Evolutionary conservation across 371 early-diverging fungal species (phyloP).

Genomic region (Mucor saturninus): DNA sequence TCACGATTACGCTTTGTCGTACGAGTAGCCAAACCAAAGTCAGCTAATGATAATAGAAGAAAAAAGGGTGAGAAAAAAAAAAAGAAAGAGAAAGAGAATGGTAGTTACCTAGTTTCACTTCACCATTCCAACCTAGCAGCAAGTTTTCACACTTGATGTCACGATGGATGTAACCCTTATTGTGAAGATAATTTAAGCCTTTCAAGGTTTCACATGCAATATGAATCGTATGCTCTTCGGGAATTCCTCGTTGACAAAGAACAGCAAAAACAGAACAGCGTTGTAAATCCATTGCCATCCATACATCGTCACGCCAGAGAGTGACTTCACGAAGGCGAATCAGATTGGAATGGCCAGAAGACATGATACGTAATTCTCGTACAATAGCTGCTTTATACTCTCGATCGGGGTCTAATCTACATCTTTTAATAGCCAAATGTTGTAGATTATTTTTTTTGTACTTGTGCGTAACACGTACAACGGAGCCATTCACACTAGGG

Average conservation of each 20-base stretch:
- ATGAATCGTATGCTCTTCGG: slow-evolving; percentile 53
- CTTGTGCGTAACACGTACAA: slow-evolving; percentile 50
- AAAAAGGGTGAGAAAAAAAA: slow-evolving; percentile 3
- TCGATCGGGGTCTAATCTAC: slow-evolving; percentile 54
- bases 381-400: slow-evolving; percentile 58
- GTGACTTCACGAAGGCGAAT: slow-evolving; percentile 57
- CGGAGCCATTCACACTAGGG: slow-evolving; percentile 57
- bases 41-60: slow-evolving; percentile 28
- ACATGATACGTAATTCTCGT: slow-evolving; percentile 57
- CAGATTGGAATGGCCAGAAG: slow-evolving; percentile 49
- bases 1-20: slow-evolving; percentile 66
- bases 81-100: slow-evolving; percentile 25
- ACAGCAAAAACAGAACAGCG: slow-evolving; percentile 59
- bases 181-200: slow-evolving; percentile 92
- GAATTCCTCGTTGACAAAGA: slow-evolving; percentile 56
- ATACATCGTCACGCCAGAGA: slow-evolving; percentile 58
- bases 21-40: slow-evolving; percentile 54
- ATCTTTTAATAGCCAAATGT: slow-evolving; percentile 56
- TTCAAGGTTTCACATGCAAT: slow-evolving; percentile 57
- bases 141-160: slow-evolving; percentile 98
- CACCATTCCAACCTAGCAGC: slow-evolving; percentile 90
- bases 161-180: slow-evolving; percentile 96
- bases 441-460: slow-evolving; percentile 44
- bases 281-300: slow-evolving; percentile 59
- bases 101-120: slow-evolving; percentile 92